Evolutionary conservation across 345 rosid species (phyloP), one percentile per base, ranked within the genome.

Genomic region (Sisymbrium irio): DNA sequence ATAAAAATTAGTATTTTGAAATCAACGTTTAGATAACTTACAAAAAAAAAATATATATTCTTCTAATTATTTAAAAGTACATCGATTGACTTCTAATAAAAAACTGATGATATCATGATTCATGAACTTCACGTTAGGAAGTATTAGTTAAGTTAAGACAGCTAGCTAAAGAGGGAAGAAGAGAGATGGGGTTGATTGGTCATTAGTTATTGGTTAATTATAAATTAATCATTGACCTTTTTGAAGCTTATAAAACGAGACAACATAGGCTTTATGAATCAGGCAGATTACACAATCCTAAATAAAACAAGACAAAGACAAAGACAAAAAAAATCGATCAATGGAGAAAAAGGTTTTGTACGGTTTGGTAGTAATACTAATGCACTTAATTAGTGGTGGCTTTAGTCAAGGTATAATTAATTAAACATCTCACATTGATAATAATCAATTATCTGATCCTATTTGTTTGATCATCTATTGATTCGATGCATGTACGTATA

Each of bases 161-260:
- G 35, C 35, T 32, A 32, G 35, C 7, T 32, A 32, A 2, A 10
- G 10, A 8, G 8, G 10, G 3, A 35, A 7, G 10, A 35, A 35
- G 37, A 35, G 1, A 35, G 9, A 33, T 33, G 37, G 37, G 1
- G 37, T 33, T 33, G 9, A 7, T 1, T 1, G 13, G 51, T 25
- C 50, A 42, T 22, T 40, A 41, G 7, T 9, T 27, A 27, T 39
- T 49, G 36, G 58, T 22, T 11, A 5, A 50, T 9, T n/a, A 2
- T 45, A 6, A 20, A 58, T n/a, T n/a, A n/a, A 35, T 8, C 47
- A 8, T 15, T 35, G 9, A 46, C 58, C 66, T 59, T 45, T 1
- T 36, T 55, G 53, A 55, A 17, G 66, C 58, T 22, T 70, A 59
- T 70, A 70, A 58, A 70, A 59, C 14, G 49, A 58, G 39, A 46